Evolutionary conservation across 2,329 filamentous ascomycete species (phyloP), one percentile per base, ranked within the genome.

Genomic region (Calonectria henricotiae): DNA sequence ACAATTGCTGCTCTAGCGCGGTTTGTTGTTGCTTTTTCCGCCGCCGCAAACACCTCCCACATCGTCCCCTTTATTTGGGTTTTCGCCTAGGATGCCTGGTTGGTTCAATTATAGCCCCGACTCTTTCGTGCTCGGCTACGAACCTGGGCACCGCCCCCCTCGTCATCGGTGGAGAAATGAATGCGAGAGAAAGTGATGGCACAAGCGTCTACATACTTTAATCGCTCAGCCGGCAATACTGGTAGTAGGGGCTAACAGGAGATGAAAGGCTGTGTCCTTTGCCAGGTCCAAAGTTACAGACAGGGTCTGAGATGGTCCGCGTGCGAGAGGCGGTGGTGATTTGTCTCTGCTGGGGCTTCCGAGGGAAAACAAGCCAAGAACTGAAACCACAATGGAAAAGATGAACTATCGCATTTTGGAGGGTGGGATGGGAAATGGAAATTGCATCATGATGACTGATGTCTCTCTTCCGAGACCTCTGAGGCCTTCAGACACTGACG

Each of bases 1-100:
- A 77, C 66, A 49, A 68, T 27, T 70, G 66, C 64, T 69, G 71
- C 67, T 63, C 71, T 69, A 74, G 74, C 46, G 71, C 37, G 46
- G 44, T 51, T 67, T 58, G 25, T 37, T 37, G 60, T 75, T 76
- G 65, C 69, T 74, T 74, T 70, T 71, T 58, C 49, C 60, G 37
- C 62, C 41, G 27, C 49, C 39, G 64, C 65, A 69, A 65, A 69
- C 58, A 68, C 58, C 62, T 69, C 66, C 49, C 27, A 55, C 62
- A 67, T 54, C 30, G 39, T 25, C 54, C 60, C 55, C 58, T 66
- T 64, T 43, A 44, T 51, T 69, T 69, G 65, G 55, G 43, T 13
- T 47, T 32, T 41, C 7, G 11, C 35, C 32, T 20, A 41, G 51
- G 51, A 54, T 51, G 32, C 37, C 27, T 15, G 25, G 32, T 41